Conservation (phyloP, 495 filamentous ascomycete species). For the Pseudoneurospora amorphoporcata region DNA sequence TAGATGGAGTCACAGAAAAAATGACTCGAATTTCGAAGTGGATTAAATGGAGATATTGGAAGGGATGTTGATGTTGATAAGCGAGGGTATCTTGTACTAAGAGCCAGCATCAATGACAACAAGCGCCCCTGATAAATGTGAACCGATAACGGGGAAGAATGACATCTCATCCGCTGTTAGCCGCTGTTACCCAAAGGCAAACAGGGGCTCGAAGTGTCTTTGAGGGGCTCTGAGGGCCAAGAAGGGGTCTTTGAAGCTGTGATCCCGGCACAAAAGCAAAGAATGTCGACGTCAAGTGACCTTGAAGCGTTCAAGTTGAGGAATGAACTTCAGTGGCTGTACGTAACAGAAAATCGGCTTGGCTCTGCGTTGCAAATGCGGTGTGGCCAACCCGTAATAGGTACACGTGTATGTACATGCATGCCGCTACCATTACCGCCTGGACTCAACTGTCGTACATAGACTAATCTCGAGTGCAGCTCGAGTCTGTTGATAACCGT, state of each 20-base stretch:
- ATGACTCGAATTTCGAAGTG: neutral
- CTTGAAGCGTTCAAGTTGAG: neutral
- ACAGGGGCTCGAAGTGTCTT: neutral
- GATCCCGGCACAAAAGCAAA: neutral
- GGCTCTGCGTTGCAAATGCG: neutral
- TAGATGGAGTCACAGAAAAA: neutral
- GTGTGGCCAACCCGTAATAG: neutral
- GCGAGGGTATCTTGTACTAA: neutral
- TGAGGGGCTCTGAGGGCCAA: neutral
- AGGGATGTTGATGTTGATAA: neutral
- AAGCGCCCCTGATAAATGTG: neutral
- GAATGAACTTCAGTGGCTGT: neutral
- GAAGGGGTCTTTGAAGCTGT: neutral
- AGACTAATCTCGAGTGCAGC: neutral
- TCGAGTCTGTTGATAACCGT: neutral
- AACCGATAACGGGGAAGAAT: constrained; percentile 7
- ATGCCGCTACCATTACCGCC: neutral
- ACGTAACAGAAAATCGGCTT: neutral
- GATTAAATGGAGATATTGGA: neutral
- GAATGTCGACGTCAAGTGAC: neutral
- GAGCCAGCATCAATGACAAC: neutral
- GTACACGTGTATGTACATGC: neutral
- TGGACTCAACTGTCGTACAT: neutral
- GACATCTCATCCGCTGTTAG: constrained; percentile 6
- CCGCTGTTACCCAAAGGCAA: constrained; percentile 6